Evolutionary conservation across 192 early-diverging fungal genomes (phyloP).

Genomic region (Coemansia sp.): DNA sequence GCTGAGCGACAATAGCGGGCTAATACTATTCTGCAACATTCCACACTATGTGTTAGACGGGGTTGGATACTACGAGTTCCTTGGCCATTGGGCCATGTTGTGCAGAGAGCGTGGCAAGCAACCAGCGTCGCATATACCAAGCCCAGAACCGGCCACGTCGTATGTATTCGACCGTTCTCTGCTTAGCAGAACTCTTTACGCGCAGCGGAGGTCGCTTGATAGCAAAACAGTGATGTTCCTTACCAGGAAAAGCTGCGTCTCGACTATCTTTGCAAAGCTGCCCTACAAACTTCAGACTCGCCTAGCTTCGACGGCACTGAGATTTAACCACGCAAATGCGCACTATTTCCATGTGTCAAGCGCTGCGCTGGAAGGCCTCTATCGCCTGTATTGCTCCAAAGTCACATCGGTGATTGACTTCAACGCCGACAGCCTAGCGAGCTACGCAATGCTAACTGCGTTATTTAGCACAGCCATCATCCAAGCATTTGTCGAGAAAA

Average conservation of each 20-base stretch:
- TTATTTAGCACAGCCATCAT: conserved; percentile 22
- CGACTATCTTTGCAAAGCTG: conserved; percentile 14
- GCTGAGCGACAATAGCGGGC: conserved; percentile 25
- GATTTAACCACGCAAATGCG: conserved; percentile 12
- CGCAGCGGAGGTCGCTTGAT: conserved; percentile 6
- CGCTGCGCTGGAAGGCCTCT: conserved; percentile 16
- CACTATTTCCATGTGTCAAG: conserved; percentile 32
- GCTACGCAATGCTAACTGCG: conserved; percentile 31
- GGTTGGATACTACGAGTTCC: conserved; percentile 42
- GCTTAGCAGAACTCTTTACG: neutral
- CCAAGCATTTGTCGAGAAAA: conserved; percentile 12
- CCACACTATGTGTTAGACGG: conserved; percentile 48
- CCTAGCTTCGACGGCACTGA: conserved; percentile 12
- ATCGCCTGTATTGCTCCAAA: conserved; percentile 2
- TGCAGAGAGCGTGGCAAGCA: conserved; percentile 5
- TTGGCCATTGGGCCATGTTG: conserved; percentile 30
- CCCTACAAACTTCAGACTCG: conserved; percentile 18
- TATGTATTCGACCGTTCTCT: conserved; percentile 23
- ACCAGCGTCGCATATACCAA: neutral
- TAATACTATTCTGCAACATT: conserved; percentile 43
- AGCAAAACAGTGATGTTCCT: conserved; percentile 3
- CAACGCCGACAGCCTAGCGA: neutral
- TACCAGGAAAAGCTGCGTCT: neutral
- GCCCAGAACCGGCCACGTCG: neutral
- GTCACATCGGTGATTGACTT: neutral